Conservation (phyloP, 176 grass and related monocot genomes). For the bread wheat (Triticum aestivum) region IWGSC_CS_RefSeq_v2.1 NC_057801.1:796832232-796832731, state of each 20-base stretch:
- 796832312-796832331: too few relatives aligned
- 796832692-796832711: not conserved
- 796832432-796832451: constrained; percentile 23
- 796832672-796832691: not conserved
- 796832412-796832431: not conserved
- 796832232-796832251: too few relatives aligned
- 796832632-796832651: not conserved
- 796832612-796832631: not conserved
- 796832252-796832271: too few relatives aligned
- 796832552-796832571: constrained; percentile 65
- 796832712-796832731: not conserved
- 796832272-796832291: too few relatives aligned
- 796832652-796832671: not conserved
- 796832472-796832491: constrained; percentile 89
- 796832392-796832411: too few relatives aligned
- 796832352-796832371: too few relatives aligned
- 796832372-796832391: too few relatives aligned
- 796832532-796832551: constrained; percentile 84
- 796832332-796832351: too few relatives aligned
- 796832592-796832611: not conserved
- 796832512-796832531: constrained; percentile 87
- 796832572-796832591: not conserved
- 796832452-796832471: constrained; percentile 21
- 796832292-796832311: too few relatives aligned
- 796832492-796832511: constrained; percentile 84